Base-by-base conservation (phyloP, 148 eudicot genomes). In the Heliamphora exappendiculata region DNA sequence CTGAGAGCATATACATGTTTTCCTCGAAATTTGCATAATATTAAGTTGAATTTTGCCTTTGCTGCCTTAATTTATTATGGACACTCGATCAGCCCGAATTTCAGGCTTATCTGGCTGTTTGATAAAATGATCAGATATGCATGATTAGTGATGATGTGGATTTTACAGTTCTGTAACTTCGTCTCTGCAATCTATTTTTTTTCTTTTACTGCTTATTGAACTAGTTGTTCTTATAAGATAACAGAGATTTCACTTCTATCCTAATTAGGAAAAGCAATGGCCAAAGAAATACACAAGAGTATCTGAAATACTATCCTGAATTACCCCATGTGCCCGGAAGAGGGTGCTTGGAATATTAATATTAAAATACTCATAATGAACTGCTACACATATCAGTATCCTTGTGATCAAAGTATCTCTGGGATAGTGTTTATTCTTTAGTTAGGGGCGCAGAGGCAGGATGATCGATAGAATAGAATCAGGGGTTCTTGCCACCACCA, bases 401-500 rank as follows among this genome's bases (percentile, higher is more conserved):
- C 67, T 79, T 41, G 65, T 34, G 2, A 64, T 39, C 70, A 67
- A 73, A 77, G 67, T 44, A 68, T 73, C 63, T 29, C 63, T 67
- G 26, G 73, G 41, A 42, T 28, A 20, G 28, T 42, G 24, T 44
- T 37, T 53, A n/a, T 45, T 63, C 29, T 62, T 75, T 63, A 50
- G 62, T 9, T 72, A 33, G 19, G 29, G 64, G 19, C 70, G 28
- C 29, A 49, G 51, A 36, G 45, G 58, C 22, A 62, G 59, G 59
- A 60, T 10, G 2, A 5, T 11, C 4, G 34, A 10, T 14, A 13
- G 14, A 33, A 20, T 9, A 47, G 58, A 47, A 13, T 89, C 67
- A 93, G 33, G 77, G 90, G 84, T 78, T 82, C 75, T 78, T 87
- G 58, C 78, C 78, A 36, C 88, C 86, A 1, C 39, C 19, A 39